Evolutionary conservation across 768 basidiomycete species (phyloP), one percentile per base, ranked within the genome.

Genomic region (Favolaschia claudopus): DNA sequence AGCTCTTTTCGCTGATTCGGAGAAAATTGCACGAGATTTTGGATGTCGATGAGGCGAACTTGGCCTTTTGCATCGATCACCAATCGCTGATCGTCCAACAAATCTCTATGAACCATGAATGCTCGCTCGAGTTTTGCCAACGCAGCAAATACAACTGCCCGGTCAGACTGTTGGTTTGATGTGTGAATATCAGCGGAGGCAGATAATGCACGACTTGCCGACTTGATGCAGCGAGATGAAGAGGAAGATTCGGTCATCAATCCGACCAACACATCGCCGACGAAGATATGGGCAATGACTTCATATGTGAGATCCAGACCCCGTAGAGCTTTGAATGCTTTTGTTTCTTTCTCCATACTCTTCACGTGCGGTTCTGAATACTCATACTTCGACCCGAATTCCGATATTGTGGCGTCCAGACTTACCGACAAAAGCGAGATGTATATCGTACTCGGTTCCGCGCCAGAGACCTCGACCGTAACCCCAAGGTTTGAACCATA

Each of bases 51-150:
- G 2, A 63, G 4, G 3, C 53, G 52, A 20, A 63, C 48, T 22
- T 31, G 36, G 3, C 57, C 57, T 1, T 40, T 36, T 24, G 39
- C 42, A 31, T 58, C 47, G 2, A 63, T 55, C 25, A 51, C 1
- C 27, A 63, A 39, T 43, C 32, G 32, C 2, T 37, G 12, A 19
- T 8, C 10, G 28, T 53, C 31, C 0, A 22, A 24, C 5, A 52
- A 19, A 32, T 7, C 7, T 5, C 0, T 1, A 13, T 55, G 27
- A 5, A 63, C 33, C 5, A 63, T 42, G 15, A 33, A 50, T 4
- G 39, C 47, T 36, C 62, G 52, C 37, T 63, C 62, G 2, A 63
- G 51, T 40, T 34, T 48, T 7, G 62, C 57, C 9, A 59, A 44
- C 9, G 57, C 62, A 9, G 62, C 57, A 25, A 39, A 63, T 7